These are phyloP conservation scores for Exserohilum rostratum DNA, from an alignment of 2,329 filamentous ascomycete genomes.

Conservation along the genomic window DNA sequence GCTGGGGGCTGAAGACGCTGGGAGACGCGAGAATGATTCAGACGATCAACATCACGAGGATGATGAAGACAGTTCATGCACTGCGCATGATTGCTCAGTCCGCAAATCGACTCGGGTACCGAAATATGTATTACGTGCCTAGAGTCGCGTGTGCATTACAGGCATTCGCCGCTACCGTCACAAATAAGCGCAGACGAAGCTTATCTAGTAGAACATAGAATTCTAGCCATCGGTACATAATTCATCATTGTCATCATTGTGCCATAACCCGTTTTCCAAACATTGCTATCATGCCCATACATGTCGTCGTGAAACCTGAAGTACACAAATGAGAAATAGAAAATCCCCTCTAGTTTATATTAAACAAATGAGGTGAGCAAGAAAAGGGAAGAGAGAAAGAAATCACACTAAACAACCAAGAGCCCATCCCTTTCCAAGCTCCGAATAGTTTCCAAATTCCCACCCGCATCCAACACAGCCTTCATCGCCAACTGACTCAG, in stretches of 20 bases:
- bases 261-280: too few relatives aligned
- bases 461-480: constrained; percentile 73
- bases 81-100: not conserved
- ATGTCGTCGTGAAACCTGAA: too few relatives aligned
- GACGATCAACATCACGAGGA: not conserved
- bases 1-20: constrained; percentile 20
- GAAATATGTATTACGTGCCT: too few relatives aligned
- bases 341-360: too few relatives aligned
- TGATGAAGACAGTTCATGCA: not conserved
- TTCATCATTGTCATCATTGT: not conserved
- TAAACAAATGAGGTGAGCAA: not conserved
- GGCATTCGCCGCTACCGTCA: not conserved
- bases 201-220: not conserved
- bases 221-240: constrained; percentile 5
- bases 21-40: not conserved
- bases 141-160: not conserved
- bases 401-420: constrained; percentile 27
- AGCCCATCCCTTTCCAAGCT: constrained; percentile 52
- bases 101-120: too few relatives aligned
- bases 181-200: not conserved
- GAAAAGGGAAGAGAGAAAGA: not conserved
- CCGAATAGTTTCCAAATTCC: constrained; percentile 60
- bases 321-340: too few relatives aligned
- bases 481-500: constrained; percentile 71
- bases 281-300: too few relatives aligned